These are phyloP conservation scores for Apostasia shenzhenica DNA, from an alignment of 106 monocot genomes.

Conservation along the genomic window DNA sequence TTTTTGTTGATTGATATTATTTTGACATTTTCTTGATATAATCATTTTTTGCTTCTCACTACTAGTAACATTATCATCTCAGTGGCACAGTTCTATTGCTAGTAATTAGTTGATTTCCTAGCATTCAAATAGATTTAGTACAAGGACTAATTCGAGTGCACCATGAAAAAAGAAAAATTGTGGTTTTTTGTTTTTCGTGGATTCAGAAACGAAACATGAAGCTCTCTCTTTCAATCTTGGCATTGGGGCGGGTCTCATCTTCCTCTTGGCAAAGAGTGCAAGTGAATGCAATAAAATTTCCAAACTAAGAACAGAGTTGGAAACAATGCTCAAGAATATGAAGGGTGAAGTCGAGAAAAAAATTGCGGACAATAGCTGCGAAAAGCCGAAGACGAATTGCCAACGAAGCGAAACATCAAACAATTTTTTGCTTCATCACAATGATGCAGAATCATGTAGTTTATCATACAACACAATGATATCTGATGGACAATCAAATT, in stretches of 20 bases:
- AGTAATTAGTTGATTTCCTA: neutral
- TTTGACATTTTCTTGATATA: too few relatives aligned
- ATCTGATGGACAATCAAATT: slow-evolving; percentile 6
- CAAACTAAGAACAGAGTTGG: slow-evolving; percentile 42
- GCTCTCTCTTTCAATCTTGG: slow-evolving; percentile 25
- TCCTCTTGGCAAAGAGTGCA: slow-evolving; percentile 29
- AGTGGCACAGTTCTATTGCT: neutral
- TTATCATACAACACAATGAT: neutral
- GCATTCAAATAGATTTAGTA: neutral
- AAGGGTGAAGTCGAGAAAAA: slow-evolving; percentile 25
- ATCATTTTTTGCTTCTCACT: neutral
- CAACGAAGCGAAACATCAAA: slow-evolving; percentile 16
- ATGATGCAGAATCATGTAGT: slow-evolving; percentile 7
- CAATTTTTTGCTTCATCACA: slow-evolving; percentile 7
- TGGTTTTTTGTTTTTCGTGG: neutral
- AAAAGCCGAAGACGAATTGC: slow-evolving; percentile 23
- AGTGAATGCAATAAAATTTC: slow-evolving; percentile 43
- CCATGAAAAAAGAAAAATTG: too few relatives aligned
- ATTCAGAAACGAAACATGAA: slow-evolving; percentile 23
- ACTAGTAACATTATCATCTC: neutral
- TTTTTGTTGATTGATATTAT: too few relatives aligned
- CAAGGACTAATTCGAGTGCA: too few relatives aligned
- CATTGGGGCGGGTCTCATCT: slow-evolving; percentile 28
- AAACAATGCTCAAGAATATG: slow-evolving; percentile 31
- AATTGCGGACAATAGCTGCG: neutral